Percentiles rank a stretch among this genome's conserved stretches.
Conservation (phyloP, 2,329 filamentous ascomycete genomes). For the Sporothrix mexicana region DNA sequence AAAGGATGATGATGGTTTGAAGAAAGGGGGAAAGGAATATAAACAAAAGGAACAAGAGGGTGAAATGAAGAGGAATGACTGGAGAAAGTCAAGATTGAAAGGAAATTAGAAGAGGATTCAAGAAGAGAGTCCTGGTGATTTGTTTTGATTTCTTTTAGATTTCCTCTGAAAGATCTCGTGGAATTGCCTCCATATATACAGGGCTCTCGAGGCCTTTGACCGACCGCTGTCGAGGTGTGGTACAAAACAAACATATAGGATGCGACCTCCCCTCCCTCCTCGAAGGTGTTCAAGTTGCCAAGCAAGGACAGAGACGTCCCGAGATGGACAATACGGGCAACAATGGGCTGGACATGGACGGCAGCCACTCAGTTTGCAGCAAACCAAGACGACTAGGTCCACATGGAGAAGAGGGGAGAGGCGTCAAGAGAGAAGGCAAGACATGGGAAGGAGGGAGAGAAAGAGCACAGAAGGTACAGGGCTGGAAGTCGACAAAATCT, state of each 20-base stretch:
- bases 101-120: background rate
- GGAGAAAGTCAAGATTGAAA: background rate
- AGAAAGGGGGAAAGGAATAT: background rate
- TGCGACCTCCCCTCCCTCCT: conserved; percentile 12
- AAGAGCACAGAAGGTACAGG: background rate
- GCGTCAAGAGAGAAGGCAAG: background rate
- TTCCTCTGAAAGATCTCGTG: background rate
- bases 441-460: background rate
- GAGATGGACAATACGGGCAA: background rate
- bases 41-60: background rate
- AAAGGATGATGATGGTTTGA: background rate
- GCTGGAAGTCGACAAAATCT: background rate
- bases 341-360: background rate
- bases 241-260: background rate
- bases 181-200: conserved; percentile 16
- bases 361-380: conserved; percentile 3
- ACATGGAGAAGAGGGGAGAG: background rate
- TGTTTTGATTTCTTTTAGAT: background rate
- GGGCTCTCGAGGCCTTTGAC: conserved; percentile 11
- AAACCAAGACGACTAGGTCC: conserved; percentile 5
- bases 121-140: background rate
- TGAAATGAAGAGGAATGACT: background rate
- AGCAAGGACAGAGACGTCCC: conserved; percentile 21
- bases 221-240: conserved; percentile 9
- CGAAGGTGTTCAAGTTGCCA: background rate